Evolutionary conservation across 352 stramenopile genomes (phyloP), one percentile per base, ranked within the genome.

Genomic region (Pythium biforme): DNA sequence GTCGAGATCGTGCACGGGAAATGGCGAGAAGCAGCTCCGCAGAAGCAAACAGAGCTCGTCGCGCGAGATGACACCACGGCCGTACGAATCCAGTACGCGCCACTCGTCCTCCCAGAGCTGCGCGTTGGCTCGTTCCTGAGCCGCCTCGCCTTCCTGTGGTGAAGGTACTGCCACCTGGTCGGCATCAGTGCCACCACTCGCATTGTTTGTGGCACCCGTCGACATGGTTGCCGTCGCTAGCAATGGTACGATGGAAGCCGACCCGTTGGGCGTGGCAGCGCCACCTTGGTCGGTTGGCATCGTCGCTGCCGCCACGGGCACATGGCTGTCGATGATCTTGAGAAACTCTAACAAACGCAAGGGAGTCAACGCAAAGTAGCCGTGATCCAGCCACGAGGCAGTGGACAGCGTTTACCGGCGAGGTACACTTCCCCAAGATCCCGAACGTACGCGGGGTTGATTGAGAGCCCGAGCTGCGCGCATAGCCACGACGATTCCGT

Each of bases 381-480:
- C n/a, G n/a, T n/a, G n/a, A n/a, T n/a, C n/a, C n/a, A n/a, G n/a
- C n/a, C n/a, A n/a, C n/a, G n/a, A n/a, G n/a, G n/a, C n/a, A n/a
- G n/a, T n/a, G n/a, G n/a, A n/a, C 5, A 61, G 19, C 29, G 20
- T n/a, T 39, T 56, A 88, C 79, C 79, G 17, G 76, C 73, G 25
- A 90, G 64, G 59, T 90, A 90, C 25, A 88, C 78, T 60, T 86
- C 78, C 26, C 73, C 81, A 0, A 90, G 72, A 33, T 86, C 81
- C 6, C 70, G 63, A 12, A 90, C 76, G 46, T 86, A 72, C 20
- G 55, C 46, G 1, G 41, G 58, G 45, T 88, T 86, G 31, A 90
- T 79, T 22, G 84, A 68, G 0, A 88, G 66, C 14, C 81, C 81
- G 15, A 90, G 60, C 78, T 90, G 31, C 40, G 11, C 17, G 3